Percentiles rank a stretch among this genome's conserved stretches.
These are phyloP conservation scores for Xylaria sp. DNA, from an alignment of 2,329 filamentous ascomycete genomes.

Conservation along the genomic window DNA sequence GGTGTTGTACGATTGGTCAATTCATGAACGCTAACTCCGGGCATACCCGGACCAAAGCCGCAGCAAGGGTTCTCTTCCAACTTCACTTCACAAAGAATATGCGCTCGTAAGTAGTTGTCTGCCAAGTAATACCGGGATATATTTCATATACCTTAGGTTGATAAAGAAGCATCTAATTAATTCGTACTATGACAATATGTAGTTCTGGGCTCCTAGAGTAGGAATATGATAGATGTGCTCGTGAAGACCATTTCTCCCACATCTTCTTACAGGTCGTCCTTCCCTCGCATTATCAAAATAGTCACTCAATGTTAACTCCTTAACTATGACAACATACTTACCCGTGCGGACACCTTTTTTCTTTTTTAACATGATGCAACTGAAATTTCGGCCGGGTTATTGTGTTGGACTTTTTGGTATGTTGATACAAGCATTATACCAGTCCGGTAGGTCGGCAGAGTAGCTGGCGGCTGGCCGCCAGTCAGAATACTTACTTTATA, in stretches of 20 bases:
- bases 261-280: not conserved
- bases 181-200: not conserved
- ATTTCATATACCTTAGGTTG: not conserved
- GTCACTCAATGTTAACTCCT: not conserved
- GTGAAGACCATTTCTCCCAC: not conserved
- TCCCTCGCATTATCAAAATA: not conserved
- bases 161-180: not conserved
- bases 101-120: not conserved
- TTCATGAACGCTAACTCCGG: slow-evolving; percentile 11
- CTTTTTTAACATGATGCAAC: too few relatives aligned
- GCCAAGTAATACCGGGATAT: not conserved
- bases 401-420: too few relatives aligned
- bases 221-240: not conserved
- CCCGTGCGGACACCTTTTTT: too few relatives aligned
- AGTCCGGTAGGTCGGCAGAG: too few relatives aligned
- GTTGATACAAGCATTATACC: too few relatives aligned
- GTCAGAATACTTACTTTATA: too few relatives aligned
- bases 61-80: not conserved
- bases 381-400: too few relatives aligned
- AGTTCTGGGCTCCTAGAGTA: not conserved
- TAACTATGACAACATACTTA: not conserved
- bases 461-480: too few relatives aligned
- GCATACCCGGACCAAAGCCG: slow-evolving; percentile 17
- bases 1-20: slow-evolving; percentile 49
- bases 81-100: not conserved